Base-by-base conservation (phyloP, 768 basidiomycete genomes). In the Exidia glandulosa region DNA sequence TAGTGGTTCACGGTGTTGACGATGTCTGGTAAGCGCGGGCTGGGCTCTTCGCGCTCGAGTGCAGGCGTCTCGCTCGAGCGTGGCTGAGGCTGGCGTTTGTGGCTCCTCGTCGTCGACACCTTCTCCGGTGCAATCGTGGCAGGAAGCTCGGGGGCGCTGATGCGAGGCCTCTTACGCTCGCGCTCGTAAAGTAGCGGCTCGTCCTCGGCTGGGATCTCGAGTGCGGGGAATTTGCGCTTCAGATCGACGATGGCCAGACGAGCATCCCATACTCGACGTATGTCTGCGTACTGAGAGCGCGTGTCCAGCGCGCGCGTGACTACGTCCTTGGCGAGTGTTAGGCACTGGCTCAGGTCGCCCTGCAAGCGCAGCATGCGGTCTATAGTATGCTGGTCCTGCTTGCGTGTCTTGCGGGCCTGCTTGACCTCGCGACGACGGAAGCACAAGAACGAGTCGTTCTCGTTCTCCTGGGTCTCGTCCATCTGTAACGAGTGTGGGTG, bases 381-480 rank as follows among this genome's bases (percentile, higher is more conserved):
- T 14, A 93, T 87, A 19, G 86, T 91, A 1, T 88, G 87, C 10
- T 85, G 85, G 67, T 98, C 94, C 1, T 88, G 88, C 14, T 93
- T 87, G 7, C 95, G 85, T 9, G 95, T 97, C 75, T 98, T 98
- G 63, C 96, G 85, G 50, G 91, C 82, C 3, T 90, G 85, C 70
- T 98, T 98, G 72, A 88, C 86, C 70, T 98, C 95, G 59, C 94
- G 86, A 62, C 94, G 81, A 36, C 96, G 84, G 80, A 99, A 99
- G 73, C 96, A 99, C 50, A 97, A 88, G 63, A 97, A 98, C 0
- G 95, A 94, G 33, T 95, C 94, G 59, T 90, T 92, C 64, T 80
- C 80, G 52, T 86, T 86, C 70, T 96, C 93, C 23, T 23, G 25
- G 25, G 87, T 80, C 74, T 97, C 94, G 70, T 98, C 94, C 66